Evolutionary conservation across 208 protist species (phyloP).

Genomic region (Trypanosomatidae sp.): DNA sequence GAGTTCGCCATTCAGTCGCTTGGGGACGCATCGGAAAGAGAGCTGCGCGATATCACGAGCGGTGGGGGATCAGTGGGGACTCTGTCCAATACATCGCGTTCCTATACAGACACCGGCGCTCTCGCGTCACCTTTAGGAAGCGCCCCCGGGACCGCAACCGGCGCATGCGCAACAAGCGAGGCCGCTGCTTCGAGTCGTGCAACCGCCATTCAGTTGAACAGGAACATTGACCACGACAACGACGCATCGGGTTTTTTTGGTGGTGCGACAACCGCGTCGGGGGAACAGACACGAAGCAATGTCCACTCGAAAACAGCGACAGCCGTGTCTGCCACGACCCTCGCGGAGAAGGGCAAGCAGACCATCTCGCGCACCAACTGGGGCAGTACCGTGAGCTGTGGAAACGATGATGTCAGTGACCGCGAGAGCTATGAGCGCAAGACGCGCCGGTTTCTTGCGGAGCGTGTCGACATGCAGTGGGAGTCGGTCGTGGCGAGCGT

Average conservation of each 20-base stretch:
- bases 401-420: conserved; percentile 6
- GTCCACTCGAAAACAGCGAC: background rate
- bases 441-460: conserved; percentile 10
- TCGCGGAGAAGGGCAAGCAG: background rate
- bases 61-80: background rate
- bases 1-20: conserved; percentile 26
- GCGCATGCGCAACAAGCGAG: background rate
- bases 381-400: background rate
- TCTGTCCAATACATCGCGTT: background rate
- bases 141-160: background rate
- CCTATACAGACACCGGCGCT: background rate
- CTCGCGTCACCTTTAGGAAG: background rate
- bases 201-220: background rate
- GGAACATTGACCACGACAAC: background rate
- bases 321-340: background rate
- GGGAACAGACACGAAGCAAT: background rate
- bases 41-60: background rate
- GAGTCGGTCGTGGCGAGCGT: conserved; percentile 23
- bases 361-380: background rate
- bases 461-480: conserved; percentile 26
- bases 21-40: background rate
- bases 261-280: background rate
- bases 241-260: background rate
- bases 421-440: conserved; percentile 29
- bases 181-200: background rate